Evolutionary conservation across 2,329 filamentous ascomycete species (phyloP).

Genomic region (Ceratocystis lukuohia): DNA sequence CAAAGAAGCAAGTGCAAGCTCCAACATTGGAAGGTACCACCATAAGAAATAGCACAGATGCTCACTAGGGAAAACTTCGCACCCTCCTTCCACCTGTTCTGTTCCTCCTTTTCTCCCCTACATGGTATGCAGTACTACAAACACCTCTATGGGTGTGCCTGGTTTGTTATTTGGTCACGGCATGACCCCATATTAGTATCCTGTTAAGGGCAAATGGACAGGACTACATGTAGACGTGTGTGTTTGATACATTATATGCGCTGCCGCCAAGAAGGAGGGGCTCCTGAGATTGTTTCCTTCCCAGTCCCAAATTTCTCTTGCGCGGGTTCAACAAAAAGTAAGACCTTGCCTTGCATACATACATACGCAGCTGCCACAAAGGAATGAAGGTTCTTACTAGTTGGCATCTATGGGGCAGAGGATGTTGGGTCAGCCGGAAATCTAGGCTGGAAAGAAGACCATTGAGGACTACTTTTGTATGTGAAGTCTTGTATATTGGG

Average conservation of each 20-base stretch:
- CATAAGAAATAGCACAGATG: neutral
- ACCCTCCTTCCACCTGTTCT: neutral
- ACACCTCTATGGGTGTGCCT: neutral
- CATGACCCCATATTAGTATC: neutral
- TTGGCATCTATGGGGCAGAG: neutral
- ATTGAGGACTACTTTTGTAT: neutral
- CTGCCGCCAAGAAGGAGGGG: neutral
- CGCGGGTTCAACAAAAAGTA: neutral
- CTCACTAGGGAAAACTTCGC: neutral
- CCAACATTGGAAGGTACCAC: constrained; percentile 14
- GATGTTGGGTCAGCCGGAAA: too few relatives aligned
- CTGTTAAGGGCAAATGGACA: neutral
- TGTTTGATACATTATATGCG: neutral
- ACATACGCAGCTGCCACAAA: neutral
- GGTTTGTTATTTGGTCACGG: neutral
- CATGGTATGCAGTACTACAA: neutral
- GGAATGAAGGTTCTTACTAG: neutral
- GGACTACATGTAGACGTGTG: neutral
- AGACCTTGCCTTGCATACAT: neutral
- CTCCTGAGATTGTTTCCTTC: neutral
- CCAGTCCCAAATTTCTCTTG: neutral
- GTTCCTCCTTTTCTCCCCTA: too few relatives aligned
- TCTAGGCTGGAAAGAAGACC: neutral
- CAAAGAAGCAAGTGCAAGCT: constrained; percentile 13
- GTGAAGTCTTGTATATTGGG: too few relatives aligned